Conservation (phyloP, 768 basidiomycete genomes). For the Phylloporus arenicola region DNA sequence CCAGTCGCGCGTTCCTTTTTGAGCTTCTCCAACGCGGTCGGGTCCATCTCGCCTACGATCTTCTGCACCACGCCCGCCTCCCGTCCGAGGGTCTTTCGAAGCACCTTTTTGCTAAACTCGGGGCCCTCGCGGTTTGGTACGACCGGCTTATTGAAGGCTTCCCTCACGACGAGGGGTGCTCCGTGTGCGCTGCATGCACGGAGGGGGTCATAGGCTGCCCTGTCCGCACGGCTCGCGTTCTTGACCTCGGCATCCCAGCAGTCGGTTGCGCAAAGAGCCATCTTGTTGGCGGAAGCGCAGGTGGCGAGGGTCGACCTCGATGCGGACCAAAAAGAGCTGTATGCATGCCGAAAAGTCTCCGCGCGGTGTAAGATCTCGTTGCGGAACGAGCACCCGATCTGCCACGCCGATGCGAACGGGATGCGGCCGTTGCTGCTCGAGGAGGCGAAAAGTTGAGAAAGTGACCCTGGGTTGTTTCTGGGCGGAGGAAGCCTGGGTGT, state of each 20-base stretch:
- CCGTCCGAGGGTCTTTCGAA: conserved; percentile 86
- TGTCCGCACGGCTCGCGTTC: conserved; percentile 91
- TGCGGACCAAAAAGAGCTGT: conserved; percentile 80
- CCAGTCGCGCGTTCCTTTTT: conserved; percentile 71
- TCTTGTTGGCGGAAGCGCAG: conserved; percentile 97
- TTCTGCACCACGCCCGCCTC: conserved; percentile 67
- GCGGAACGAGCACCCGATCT: conserved; percentile 92
- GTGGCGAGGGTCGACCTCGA: conserved; percentile 80
- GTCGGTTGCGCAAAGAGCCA: conserved; percentile 98
- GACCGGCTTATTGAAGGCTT: conserved; percentile 81
- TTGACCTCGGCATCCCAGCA: conserved; percentile 99
- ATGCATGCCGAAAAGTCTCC: conserved; percentile 94
- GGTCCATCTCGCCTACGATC: conserved; percentile 58
- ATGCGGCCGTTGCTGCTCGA: conserved; percentile 95
- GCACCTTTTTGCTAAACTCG: conserved; percentile 79
- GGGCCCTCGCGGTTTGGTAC: conserved; percentile 74
- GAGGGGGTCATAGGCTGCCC: conserved; percentile 94
- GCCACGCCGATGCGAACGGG: conserved; percentile 96
- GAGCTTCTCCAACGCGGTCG: conserved; percentile 57
- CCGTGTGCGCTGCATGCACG: conserved; percentile 83
- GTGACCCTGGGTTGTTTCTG: conserved; percentile 97
- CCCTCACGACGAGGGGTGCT: conserved; percentile 76
- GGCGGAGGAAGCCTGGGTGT: conserved; percentile 92
- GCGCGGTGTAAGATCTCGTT: conserved; percentile 98
- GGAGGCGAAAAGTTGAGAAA: conserved; percentile 97